Evolutionary conservation across 805 yeast species (phyloP).

Genomic region (Suhomyces xylopsoci): DNA sequence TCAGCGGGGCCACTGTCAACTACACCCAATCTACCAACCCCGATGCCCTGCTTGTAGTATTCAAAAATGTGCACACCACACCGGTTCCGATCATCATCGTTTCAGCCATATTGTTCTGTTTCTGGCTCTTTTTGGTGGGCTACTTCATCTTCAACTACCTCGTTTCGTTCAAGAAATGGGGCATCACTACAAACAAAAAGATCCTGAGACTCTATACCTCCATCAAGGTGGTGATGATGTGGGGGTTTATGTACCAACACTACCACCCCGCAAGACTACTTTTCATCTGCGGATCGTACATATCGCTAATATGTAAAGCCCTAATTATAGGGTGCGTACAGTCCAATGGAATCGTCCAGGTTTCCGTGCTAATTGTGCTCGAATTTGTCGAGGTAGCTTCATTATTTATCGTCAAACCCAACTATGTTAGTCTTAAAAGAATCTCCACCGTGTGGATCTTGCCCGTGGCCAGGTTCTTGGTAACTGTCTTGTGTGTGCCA

Average conservation of each 20-base stretch:
- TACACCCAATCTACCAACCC: background rate
- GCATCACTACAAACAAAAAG: conserved; percentile 15
- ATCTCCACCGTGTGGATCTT: conserved; percentile 31
- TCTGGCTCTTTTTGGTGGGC: conserved; percentile 19
- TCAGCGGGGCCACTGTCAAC: background rate
- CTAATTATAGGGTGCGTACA: conserved; percentile 46
- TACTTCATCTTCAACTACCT: conserved; percentile 29
- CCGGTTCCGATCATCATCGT: conserved; percentile 20
- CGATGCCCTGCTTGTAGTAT: no score
- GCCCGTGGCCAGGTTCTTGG: conserved; percentile 37
- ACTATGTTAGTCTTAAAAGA: conserved; percentile 25
- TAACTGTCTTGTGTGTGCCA: conserved; percentile 43
- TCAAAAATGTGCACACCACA: background rate
- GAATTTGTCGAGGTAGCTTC: conserved; percentile 29
- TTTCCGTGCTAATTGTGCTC: conserved; percentile 32
- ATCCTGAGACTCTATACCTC: conserved; percentile 44
- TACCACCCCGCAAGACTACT: conserved; percentile 45
- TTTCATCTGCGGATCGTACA: conserved; percentile 15
- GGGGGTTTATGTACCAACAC: conserved; percentile 45
- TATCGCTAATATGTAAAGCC: conserved; percentile 27
- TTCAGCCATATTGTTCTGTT: conserved; percentile 27
- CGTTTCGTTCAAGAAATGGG: conserved; percentile 15
- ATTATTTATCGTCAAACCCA: conserved; percentile 25
- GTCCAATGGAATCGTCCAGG: conserved; percentile 43
- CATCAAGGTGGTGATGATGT: conserved; percentile 41